These are phyloP conservation scores for Mycena albidolilacea DNA, from an alignment of 768 basidiomycete genomes.

Conservation along the genomic window DNA sequence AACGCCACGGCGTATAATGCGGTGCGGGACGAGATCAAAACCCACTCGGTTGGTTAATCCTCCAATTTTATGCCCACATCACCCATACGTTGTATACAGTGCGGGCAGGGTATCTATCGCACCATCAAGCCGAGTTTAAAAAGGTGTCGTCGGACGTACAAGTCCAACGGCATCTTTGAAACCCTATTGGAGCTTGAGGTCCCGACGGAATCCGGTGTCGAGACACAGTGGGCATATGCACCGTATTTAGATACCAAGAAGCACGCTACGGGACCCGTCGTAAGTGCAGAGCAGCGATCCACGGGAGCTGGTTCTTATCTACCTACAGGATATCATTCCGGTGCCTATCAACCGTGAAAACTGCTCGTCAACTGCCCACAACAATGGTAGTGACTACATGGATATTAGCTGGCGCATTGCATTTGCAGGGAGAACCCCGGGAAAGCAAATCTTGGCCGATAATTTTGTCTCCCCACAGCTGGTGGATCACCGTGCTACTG, in stretches of 20 bases:
- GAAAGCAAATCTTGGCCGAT: constrained; percentile 43
- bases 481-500: constrained; percentile 41
- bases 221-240: constrained; percentile 50
- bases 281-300: constrained; percentile 24
- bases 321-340: constrained; percentile 48
- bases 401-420: constrained; percentile 54
- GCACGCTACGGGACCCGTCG: constrained; percentile 49
- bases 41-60: constrained; percentile 39
- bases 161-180: constrained; percentile 48
- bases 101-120: constrained; percentile 38
- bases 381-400: constrained; percentile 43
- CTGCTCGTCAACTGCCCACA: constrained; percentile 32
- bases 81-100: constrained; percentile 38
- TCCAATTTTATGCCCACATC: background rate
- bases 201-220: constrained; percentile 30
- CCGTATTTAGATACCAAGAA: constrained; percentile 47
- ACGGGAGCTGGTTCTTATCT: background rate
- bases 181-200: constrained; percentile 47
- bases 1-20: constrained; percentile 48
- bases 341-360: constrained; percentile 51
- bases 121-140: constrained; percentile 36
- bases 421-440: constrained; percentile 46
- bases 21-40: constrained; percentile 43
- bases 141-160: constrained; percentile 45
- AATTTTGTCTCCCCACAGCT: constrained; percentile 16